Base-by-base conservation (phyloP, 75 land plant species). In the Adiantum capillusveneris region DNA sequence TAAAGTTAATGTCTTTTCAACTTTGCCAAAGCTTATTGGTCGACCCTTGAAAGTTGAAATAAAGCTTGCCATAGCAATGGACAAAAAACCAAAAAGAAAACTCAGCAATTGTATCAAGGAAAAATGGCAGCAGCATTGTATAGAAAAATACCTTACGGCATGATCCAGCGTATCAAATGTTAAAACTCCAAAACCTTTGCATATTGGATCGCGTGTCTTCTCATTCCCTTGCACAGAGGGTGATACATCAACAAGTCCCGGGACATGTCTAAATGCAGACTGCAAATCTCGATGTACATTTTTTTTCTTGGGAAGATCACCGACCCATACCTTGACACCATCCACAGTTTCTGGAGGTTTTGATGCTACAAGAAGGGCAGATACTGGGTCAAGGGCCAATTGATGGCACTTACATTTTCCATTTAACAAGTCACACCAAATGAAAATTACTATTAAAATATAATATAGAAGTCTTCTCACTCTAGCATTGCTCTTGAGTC, bases 161-260 rank as follows among this genome's bases (percentile, higher is more conserved):
- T 67, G 76, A 26, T 66, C 73, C 31, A 71, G 62, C 31, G 74
- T 68, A 25, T 60, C 56, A 46, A 87, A 68, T 28, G 79, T 62
- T 16, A 91, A 56, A 53, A 84, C 78, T 29, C 86, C 97, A 56
- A 69, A 77, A 7, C 97, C 97, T 62, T 80, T 88, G 74, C 97
- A 91, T 60, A 91, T 31, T 3, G 97, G 97, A 31, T 87, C 97
- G 43, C 81, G 77, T 11, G 97, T 91, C 73, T 84, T 91, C 60
- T 82, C 74, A 53, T 78, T 84, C 37, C 90, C 90, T 59, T 66
- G 54, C 44, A 81, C 84, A 45, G 62, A 78, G 16, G 97, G 88
- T 25, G 44, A 61, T 49, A 91, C 81, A 25, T 74, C 74, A 1
- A 84, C 25, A 25, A 91, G 58, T 2, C 97, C 93, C 50, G 73